Evolutionary conservation across 2,329 filamentous ascomycete species (phyloP).

Genomic region (Xylariales sp.): DNA sequence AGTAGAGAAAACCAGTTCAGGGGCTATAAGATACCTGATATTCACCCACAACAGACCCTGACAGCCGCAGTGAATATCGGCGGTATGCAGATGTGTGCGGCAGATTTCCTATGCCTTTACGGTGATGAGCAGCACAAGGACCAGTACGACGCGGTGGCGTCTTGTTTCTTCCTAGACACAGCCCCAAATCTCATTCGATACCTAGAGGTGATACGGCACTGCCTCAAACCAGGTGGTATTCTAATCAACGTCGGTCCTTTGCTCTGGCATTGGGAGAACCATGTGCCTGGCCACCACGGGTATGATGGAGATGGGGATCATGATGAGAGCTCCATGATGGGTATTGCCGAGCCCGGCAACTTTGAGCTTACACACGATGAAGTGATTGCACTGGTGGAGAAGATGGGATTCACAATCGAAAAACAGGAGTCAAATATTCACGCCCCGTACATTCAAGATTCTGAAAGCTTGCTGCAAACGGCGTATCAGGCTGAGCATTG

Average conservation of each 20-base stretch:
- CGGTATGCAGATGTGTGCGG: slow-evolving; percentile 86
- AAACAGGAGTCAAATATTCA: slow-evolving; percentile 53
- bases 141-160: slow-evolving; percentile 76
- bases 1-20: slow-evolving; percentile 71
- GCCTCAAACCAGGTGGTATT: slow-evolving; percentile 71
- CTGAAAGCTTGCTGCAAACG: slow-evolving; percentile 79
- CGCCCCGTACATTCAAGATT: slow-evolving; percentile 84
- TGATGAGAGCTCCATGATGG: slow-evolving; percentile 47
- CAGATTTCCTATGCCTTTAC: slow-evolving; percentile 90
- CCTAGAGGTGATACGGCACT: slow-evolving; percentile 75
- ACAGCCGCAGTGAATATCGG: slow-evolving; percentile 37
- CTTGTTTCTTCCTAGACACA: slow-evolving; percentile 96
- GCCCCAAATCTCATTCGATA: slow-evolving; percentile 91
- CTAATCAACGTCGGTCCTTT: slow-evolving; percentile 90
- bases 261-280: slow-evolving; percentile 91
- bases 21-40: slow-evolving; percentile 71
- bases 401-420: slow-evolving; percentile 73
- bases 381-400: slow-evolving; percentile 69
- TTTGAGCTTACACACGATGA: slow-evolving; percentile 91
- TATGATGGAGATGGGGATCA: slow-evolving; percentile 46
- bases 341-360: slow-evolving; percentile 83
- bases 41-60: slow-evolving; percentile 63
- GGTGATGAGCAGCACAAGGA: slow-evolving; percentile 55
- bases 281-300: slow-evolving; percentile 54
- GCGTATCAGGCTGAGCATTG: slow-evolving; percentile 78